Evolutionary conservation across 2,329 filamentous ascomycete species (phyloP), one percentile per base, ranked within the genome.

Genomic region (Lasiodiplodia citricola): DNA sequence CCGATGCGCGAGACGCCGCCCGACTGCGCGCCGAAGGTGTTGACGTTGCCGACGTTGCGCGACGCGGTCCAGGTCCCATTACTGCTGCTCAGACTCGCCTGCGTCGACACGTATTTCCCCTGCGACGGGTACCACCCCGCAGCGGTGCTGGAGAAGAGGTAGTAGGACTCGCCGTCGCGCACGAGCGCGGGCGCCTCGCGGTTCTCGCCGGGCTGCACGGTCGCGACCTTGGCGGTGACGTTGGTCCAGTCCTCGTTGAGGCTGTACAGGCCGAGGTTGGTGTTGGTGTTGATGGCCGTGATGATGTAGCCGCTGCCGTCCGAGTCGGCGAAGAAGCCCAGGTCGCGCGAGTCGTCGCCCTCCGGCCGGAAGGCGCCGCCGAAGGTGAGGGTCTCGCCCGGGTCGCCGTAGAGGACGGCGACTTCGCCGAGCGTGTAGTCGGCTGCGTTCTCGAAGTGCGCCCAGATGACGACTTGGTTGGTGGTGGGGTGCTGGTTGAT

Each of bases 251-350:
- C 66, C n/a, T 60, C 38, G n/a, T 52, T 70, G n/a, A 73, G 56
- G n/a, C 68, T 64, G 63, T 73, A 73, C 31, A 73, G 71, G 41
- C 72, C 72, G 63, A 71, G 70, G 54, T 73, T 68, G 7, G 72
- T 71, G 52, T 73, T 73, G 7, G 69, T 70, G 44, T 73, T 60
- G 11, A 71, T 73, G 41, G 71, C 68, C 0, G 71, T 70, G 31
- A 73, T 23, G 11, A 73, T 50, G 47, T 69, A 73, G 2, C 64
- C 72, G 5, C 66, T 51, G 28, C 69, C 41, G 25, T 62, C 58
- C 6, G 67, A 65, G 55, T 73, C 71, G 31, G 47, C 64, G 70
- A 73, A 73, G 68, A 73, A 73, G 23, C 68, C 60, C 66, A 73
- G 62, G 41, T 73, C 72, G 28, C 72, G 67, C 1, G 71, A 71